These are phyloP conservation scores for Rubia yunnanensis DNA, from an alignment of 257 asterid species.

Conservation along the genomic window DNA sequence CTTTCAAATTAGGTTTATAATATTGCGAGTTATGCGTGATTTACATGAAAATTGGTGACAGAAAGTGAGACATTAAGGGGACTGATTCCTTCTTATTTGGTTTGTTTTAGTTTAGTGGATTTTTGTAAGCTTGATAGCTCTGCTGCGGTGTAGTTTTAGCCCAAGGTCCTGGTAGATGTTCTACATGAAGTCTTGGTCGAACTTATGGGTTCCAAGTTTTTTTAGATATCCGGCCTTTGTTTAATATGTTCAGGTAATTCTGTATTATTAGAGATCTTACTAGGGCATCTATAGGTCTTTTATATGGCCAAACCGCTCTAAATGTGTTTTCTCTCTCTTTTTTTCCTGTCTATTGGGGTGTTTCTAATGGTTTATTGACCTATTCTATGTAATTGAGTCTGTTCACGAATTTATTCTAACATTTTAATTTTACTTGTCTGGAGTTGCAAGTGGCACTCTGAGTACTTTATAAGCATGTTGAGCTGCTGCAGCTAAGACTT, in stretches of 20 bases:
- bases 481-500: background rate
- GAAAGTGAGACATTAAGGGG: background rate
- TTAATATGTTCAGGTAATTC: too few species aligned
- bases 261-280: background rate
- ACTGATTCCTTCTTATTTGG: background rate
- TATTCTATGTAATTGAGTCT: too few species aligned
- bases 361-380: too few species aligned
- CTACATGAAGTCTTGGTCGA: background rate
- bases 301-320: too few species aligned
- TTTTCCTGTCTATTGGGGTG: too few species aligned
- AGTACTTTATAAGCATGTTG: background rate
- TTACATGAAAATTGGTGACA: background rate
- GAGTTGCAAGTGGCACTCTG: background rate
- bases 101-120: background rate
- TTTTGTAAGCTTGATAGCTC: background rate
- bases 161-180: background rate
- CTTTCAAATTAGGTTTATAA: background rate
- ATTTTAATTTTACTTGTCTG: too few species aligned
- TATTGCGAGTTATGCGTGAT: background rate
- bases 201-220: background rate
- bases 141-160: background rate
- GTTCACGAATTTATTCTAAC: too few species aligned
- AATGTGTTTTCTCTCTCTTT: too few species aligned
- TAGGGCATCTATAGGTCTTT: too few species aligned
- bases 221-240: too few species aligned